phyloP scores from a whole-genome alignment of 2,329 filamentous ascomycete species.

The Fusarium mexicanum region DNA sequence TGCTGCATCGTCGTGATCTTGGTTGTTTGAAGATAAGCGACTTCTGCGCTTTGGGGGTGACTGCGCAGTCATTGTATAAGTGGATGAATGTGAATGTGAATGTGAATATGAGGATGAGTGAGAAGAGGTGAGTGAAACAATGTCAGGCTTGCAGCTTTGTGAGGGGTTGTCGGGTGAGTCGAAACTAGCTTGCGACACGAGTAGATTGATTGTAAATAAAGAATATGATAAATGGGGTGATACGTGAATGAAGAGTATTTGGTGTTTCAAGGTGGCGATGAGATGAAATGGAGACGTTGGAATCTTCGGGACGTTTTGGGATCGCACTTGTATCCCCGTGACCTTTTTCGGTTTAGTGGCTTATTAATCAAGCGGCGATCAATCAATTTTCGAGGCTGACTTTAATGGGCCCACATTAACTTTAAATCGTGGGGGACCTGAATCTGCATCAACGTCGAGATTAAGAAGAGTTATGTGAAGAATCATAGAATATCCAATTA shows the following conservation, averaged over 20 bases:
- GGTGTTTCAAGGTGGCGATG: slow-evolving; percentile 4
- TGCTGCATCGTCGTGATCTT: slow-evolving; percentile 38
- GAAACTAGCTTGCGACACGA: not conserved
- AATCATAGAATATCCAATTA: not conserved
- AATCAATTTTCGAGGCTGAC: not conserved
- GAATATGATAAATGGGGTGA: not conserved
- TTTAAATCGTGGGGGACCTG: not conserved
- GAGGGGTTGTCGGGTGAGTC: not conserved
- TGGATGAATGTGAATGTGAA: not conserved
- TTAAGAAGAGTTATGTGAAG: not conserved
- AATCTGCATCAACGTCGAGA: not conserved
- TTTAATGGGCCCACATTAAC: not conserved
- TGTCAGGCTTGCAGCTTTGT: not conserved
- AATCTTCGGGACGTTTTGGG: slow-evolving; percentile 32
- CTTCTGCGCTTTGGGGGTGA: slow-evolving; percentile 34
- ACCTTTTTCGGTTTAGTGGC: not conserved
- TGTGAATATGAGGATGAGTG: not conserved
- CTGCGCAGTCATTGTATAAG: slow-evolving; percentile 17
- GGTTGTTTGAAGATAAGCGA: slow-evolving; percentile 27
- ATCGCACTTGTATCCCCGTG: slow-evolving; percentile 25
- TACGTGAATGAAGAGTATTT: slow-evolving; percentile 4
- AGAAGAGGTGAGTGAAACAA: not conserved
- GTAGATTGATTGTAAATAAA: not conserved
- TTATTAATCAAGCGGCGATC: slow-evolving; percentile 13
- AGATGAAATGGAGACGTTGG: slow-evolving; percentile 12